Percentiles rank a stretch among this genome's conserved stretches.
Conservation (phyloP, 1,284 basidiomycete species). For the Austroboletus olivaceoglutinosus region DNA sequence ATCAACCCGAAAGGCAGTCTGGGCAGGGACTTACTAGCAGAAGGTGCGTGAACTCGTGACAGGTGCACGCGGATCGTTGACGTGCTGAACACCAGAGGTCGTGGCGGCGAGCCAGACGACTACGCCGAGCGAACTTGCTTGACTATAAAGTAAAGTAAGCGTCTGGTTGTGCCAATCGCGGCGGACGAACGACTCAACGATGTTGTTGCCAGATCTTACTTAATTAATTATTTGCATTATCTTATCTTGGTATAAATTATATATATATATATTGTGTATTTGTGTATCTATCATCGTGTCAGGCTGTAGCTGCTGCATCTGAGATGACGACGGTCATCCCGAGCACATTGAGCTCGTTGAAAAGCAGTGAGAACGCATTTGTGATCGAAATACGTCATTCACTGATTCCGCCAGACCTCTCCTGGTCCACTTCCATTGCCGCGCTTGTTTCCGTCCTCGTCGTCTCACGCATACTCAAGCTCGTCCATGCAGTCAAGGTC, state of each 20-base stretch:
- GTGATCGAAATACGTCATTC: background rate
- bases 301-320: too few species aligned
- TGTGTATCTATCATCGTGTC: too few species aligned
- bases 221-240: too few species aligned
- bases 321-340: background rate
- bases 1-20: constrained; percentile 10
- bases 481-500: constrained; percentile 15
- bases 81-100: background rate
- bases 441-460: constrained; percentile 4
- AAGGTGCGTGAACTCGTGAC: constrained; percentile 6
- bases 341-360: background rate
- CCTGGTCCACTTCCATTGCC: background rate
- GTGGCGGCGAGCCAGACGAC: background rate
- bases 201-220: too few species aligned
- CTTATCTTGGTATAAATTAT: too few species aligned
- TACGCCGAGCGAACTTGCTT: background rate
- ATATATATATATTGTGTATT: too few species aligned
- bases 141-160: background rate
- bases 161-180: too few species aligned
- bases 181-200: too few species aligned
- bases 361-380: background rate
- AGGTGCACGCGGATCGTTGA: background rate
- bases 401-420: background rate
- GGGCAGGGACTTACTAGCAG: background rate
- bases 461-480: constrained; percentile 14